Evolutionary conservation across 345 rosid species (phyloP).

Genomic region (Mallotus nudiflorus): DNA sequence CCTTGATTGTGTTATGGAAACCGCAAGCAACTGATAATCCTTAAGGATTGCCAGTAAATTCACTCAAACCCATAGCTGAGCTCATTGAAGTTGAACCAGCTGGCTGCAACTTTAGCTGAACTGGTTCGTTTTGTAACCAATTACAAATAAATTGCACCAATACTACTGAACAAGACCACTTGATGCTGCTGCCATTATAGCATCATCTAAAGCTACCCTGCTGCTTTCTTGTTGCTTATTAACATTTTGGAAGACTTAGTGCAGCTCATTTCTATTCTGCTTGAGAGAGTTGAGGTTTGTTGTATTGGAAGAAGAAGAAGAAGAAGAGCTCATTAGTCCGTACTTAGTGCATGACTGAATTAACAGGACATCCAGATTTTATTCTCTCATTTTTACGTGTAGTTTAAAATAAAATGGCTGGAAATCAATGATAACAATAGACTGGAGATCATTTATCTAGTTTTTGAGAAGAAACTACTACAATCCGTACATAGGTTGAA

Average conservation of each 20-base stretch:
- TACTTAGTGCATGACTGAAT: no score
- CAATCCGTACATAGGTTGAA: no score
- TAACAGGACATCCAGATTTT: no score
- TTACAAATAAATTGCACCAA: slow-evolving; percentile 34
- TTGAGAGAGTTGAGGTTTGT: slow-evolving; percentile 24
- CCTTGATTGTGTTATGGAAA: no score
- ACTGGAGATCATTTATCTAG: no score
- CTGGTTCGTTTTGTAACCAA: slow-evolving; percentile 18
- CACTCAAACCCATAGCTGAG: slow-evolving; percentile 53
- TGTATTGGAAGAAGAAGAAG: slow-evolving; percentile 44
- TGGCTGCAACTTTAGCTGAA: slow-evolving; percentile 29
- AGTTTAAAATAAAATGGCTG: no score
- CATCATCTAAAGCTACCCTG: slow-evolving; percentile 15
- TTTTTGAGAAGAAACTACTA: no score
- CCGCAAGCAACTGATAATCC: no score
- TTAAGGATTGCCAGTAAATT: slow-evolving; percentile 38
- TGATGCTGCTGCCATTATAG: slow-evolving; percentile 19
- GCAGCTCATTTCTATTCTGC: slow-evolving; percentile 31
- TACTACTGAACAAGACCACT: slow-evolving; percentile 34
- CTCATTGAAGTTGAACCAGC: slow-evolving; percentile 42
- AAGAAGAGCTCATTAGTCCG: slow-evolving; percentile 47
- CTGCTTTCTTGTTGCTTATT: slow-evolving; percentile 27
- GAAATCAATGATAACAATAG: no score
- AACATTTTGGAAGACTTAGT: slow-evolving; percentile 33
- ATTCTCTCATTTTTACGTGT: no score